phyloP scores from a whole-genome alignment of 2,329 filamentous ascomycete species.

The Pleomassaria siparia region DNA sequence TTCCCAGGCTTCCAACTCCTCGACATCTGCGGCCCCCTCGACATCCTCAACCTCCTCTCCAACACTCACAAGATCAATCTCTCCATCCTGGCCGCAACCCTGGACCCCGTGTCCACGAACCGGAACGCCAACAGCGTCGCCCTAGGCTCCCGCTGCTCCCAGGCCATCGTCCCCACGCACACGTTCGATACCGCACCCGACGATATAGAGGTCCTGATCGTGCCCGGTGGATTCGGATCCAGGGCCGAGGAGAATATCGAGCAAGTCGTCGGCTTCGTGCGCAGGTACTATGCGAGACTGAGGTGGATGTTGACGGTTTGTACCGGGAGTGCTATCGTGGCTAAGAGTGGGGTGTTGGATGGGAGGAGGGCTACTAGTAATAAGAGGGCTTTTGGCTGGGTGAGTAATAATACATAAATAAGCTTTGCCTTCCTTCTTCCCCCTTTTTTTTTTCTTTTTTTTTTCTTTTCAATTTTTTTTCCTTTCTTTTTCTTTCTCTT shows the following conservation, averaged over 20 bases:
- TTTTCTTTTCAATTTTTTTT: neutral
- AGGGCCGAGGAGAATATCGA: conserved; percentile 31
- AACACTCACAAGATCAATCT: conserved; percentile 28
- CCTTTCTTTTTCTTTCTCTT: conserved; percentile 4
- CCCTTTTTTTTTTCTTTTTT: neutral
- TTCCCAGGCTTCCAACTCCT: conserved; percentile 43
- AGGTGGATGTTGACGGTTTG: conserved; percentile 66
- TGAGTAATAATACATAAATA: no score
- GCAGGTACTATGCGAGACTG: conserved; percentile 48
- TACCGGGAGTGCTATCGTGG: conserved; percentile 63
- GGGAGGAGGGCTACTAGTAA: conserved; percentile 66
- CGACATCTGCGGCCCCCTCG: conserved; percentile 49
- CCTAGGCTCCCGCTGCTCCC: conserved; percentile 30
- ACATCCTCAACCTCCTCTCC: conserved; percentile 47
- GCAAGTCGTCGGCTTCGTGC: conserved; percentile 51
- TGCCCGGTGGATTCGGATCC: conserved; percentile 63
- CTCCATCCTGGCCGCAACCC: conserved; percentile 35
- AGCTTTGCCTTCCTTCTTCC: conserved; percentile 5
- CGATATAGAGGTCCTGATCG: conserved; percentile 63
- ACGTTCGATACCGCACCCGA: conserved; percentile 56
- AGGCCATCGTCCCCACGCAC: conserved; percentile 52
- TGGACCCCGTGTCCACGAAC: conserved; percentile 39
- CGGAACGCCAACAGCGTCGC: conserved; percentile 10
- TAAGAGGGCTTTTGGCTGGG: conserved; percentile 57
- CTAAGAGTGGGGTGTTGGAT: conserved; percentile 61